Base-by-base conservation (phyloP, 306 rosid genomes). In the Prinsepia uniflora region DNA sequence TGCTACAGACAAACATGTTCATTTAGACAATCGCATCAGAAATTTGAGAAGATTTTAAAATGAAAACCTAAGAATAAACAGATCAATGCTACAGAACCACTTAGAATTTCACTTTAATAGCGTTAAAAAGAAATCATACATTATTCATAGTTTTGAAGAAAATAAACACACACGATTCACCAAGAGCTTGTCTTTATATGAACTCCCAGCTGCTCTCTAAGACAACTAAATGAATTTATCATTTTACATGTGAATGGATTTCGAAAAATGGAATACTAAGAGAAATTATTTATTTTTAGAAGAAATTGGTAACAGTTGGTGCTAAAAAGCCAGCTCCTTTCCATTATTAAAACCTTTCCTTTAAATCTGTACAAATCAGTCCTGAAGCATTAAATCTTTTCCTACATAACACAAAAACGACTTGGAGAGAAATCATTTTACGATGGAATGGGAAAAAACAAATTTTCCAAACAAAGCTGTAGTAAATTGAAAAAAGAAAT, bases 301-400 rank as follows among this genome's bases (percentile, higher is more conserved):
- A 70, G 40, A 56, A 39, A 63, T 34, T 20, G 67, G n/a, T 53
- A 39, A 7, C 1, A 41, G 30, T 8, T 39, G 22, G 49, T 65
- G 65, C 60, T 47, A 39, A 64, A 30, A 52, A 59, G 54, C 22
- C 47, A 42, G 58, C 36, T 34, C 30, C 41, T 7, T 10, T 24
- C 42, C 45, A 43, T 30, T 72, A 20, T 40, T 49, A 18, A 7
- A 3, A 42, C 19, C 14, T 24, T 52, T 19, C 62, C 34, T 22
- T 53, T 53, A 54, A 64, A 65, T 53, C 78, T 74, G 9, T 48
- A 68, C 72, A 13, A 10, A 40, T 67, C 17, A 48, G 14, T 10
- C 42, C 40, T 15, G 63, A 42, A 41, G 54, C 50, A 63, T 45
- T 17, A 61, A 46, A 6, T n/a, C 3, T 54, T 57, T 58, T 12